phyloP scores from a whole-genome alignment of 2,329 filamentous ascomycete species.

The Arachnomyces sp. region DNA sequence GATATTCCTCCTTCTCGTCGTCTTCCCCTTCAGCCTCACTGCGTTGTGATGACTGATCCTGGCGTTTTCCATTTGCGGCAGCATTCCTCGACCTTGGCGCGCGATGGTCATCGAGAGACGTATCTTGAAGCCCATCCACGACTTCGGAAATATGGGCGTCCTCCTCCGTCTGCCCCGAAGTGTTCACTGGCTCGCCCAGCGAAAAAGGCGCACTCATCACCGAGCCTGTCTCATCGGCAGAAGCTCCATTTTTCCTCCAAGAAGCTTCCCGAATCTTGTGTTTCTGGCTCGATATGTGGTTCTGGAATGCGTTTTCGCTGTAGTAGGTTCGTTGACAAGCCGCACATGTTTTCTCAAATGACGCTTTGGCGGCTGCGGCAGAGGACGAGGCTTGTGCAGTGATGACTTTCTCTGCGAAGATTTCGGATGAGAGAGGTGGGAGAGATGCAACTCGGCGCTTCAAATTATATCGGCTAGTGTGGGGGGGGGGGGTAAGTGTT shows the following conservation, averaged over 20 bases:
- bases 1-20: constrained; percentile 36
- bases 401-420: constrained; percentile 92
- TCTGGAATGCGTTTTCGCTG: constrained; percentile 91
- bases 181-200: constrained; percentile 65
- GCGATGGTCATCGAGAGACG: constrained; percentile 45
- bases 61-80: constrained; percentile 19
- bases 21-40: constrained; percentile 39
- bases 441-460: constrained; percentile 55
- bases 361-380: constrained; percentile 77
- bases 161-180: constrained; percentile 45
- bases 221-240: constrained; percentile 62
- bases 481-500: constrained; percentile 5
- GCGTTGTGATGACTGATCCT: constrained; percentile 25
- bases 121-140: constrained; percentile 65
- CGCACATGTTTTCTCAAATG: constrained; percentile 75
- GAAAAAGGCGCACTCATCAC: constrained; percentile 80
- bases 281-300: constrained; percentile 85
- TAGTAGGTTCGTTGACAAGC: constrained; percentile 88
- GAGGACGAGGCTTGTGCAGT: constrained; percentile 78
- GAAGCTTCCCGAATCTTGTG: constrained; percentile 63
- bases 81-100: constrained; percentile 35
- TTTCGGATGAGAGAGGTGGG: constrained; percentile 82
- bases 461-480: constrained; percentile 77
- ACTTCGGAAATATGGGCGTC: constrained; percentile 71
- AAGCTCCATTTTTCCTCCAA: constrained; percentile 35